Evolutionary conservation across 495 filamentous ascomycete species (phyloP), one percentile per base, ranked within the genome.

Genomic region (Podospora conica): DNA sequence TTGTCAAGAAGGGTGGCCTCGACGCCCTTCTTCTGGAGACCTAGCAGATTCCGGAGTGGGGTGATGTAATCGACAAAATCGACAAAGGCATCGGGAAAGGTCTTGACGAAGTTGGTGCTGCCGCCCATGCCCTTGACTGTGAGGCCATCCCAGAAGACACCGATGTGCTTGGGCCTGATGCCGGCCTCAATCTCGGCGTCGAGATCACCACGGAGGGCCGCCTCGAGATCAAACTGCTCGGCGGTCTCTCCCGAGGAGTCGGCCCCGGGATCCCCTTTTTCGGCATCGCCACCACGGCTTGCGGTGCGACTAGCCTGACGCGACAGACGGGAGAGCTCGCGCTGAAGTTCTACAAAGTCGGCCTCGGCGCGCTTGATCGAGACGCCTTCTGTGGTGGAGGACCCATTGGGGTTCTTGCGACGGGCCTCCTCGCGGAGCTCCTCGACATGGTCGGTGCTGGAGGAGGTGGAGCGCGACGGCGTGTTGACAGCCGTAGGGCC

Each of bases 111-210:
- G 71, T 90, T 92, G 71, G 88, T 89, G 29, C 84, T 81, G 12
- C 91, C 91, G 12, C 90, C 90, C 60, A 90, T 85, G 21, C 92
- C 92, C 71, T 86, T 87, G 29, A 95, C 91, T 0, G 90, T 90
- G 53, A 96, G 78, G 29, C 84, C 82, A 55, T 93, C 85, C 91
- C 90, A 96, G 56, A 90, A 84, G 0, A 95, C 91, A 57, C 90
- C 88, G 56, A 93, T 88, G 61, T 87, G 85, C 77, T 96, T 96
- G 22, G 86, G 81, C 70, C 86, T 86, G 69, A 95, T 94, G 3
- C 92, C 92, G 11, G 90, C 87, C 63, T 87, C 86, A 58, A 84
- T 80, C 69, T 92, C 90, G n/a, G 87, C 85, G 53, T 76, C 84
- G 60, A 88, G 81, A 54, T 86, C 85, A 3, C 91, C 91, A 33